Evolutionary conservation across 176 grass and related monocot genomes (phyloP).

Genomic region (Triticum monococcum): DNA sequence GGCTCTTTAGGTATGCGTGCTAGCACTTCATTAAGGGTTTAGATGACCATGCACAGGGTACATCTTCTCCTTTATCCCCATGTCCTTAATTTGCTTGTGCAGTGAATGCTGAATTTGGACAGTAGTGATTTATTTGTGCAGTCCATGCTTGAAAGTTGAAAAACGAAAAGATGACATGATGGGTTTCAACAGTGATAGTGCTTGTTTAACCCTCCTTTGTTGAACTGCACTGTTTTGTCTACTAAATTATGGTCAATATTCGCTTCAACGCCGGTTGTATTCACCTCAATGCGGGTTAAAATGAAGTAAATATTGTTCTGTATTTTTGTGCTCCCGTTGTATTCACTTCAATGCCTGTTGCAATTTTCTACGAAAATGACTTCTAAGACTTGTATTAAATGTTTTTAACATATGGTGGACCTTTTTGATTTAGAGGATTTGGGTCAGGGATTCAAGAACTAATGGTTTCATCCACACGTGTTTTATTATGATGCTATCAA

Average conservation of each 20-base stretch:
- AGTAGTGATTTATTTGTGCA: neutral
- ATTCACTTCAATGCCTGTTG: neutral
- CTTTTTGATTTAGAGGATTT: constrained; percentile 85
- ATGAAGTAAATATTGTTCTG: neutral
- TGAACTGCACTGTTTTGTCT: no score
- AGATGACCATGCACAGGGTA: no score
- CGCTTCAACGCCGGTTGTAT: no score
- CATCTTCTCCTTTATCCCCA: no score
- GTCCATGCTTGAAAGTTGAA: neutral
- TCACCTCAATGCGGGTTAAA: neutral
- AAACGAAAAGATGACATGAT: neutral
- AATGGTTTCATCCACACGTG: constrained; percentile 41
- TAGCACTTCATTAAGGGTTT: no score
- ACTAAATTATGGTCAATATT: no score
- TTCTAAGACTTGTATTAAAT: constrained; percentile 5
- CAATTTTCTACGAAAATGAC: neutral
- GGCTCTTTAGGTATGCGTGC: no score
- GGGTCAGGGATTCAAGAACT: constrained; percentile 53
- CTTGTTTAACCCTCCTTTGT: neutral
- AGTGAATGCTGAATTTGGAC: neutral
- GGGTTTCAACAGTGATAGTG: neutral
- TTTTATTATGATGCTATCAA: constrained; percentile 40
- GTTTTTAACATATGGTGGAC: constrained; percentile 32
- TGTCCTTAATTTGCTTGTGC: neutral
- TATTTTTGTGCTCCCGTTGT: neutral